Evolutionary conservation across 106 monocot species (phyloP), one percentile per base, ranked within the genome.

Genomic region (Agapanthus africanus): DNA sequence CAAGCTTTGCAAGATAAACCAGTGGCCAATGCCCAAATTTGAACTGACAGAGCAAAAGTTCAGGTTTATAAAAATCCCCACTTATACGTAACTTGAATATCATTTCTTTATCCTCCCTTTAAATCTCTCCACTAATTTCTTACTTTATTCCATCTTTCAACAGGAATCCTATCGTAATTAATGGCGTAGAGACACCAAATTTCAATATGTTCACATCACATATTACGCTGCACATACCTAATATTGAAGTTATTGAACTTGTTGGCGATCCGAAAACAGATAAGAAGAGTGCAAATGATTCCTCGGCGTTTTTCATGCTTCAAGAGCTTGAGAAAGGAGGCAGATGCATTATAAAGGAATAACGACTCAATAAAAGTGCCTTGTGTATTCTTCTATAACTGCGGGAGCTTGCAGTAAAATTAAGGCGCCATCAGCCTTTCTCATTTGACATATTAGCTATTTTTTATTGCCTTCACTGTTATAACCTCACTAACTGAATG

Each of bases 201-300:
- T 68, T 68, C 49, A 50, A 68, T 32, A 0, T 49, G 33, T 99
- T 99, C 39, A 66, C 71, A 14, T 84, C 84, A 28, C 85, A 40
- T 19, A 81, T 87, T 40, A 90, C 67, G 23, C 49, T 93, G 70
- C 79, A 80, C 59, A 8, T 87, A 42, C 93, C 93, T 1, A 76
- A 78, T 70, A 73, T 35, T 7, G 19, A 35, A 13, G 57, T 40
- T 7, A 71, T 92, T 37, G 59, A 77, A 33, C 69, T 84, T 25
- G 64, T 28, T 0, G 99, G 93, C 49, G 87, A 85, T 19, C 47
- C 61, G 22, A 70, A 84, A 42, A 30, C 40, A 2, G 93, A 99
- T 51, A 99, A 99, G 73, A 93, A 93, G 71, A 83, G 81, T 22
- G 84, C 99, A 7, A 81, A 81, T 18, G 99, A 99, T 60, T 90